Conservation (phyloP, 495 filamentous ascomycete species). For the Tuber melanosporum region DNA sequence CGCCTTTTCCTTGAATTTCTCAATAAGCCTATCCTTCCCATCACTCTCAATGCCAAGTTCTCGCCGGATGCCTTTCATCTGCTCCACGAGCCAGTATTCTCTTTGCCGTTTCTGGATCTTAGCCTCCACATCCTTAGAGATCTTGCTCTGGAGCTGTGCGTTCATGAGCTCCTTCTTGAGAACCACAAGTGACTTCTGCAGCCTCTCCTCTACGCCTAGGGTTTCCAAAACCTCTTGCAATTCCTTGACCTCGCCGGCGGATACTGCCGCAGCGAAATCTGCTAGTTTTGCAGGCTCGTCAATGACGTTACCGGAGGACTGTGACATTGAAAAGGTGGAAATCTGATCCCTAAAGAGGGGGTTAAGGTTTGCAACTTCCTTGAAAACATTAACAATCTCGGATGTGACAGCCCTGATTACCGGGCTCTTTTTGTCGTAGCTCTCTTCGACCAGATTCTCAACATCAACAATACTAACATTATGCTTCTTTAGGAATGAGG, state of each 20-base stretch:
- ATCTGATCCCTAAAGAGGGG: conserved; percentile 97
- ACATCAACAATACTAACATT: conserved; percentile 89
- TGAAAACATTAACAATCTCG: conserved; percentile 97
- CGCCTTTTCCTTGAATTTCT: conserved; percentile 94
- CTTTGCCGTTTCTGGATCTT: conserved; percentile 97
- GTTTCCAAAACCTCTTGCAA: conserved; percentile 88
- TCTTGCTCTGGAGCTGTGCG: conserved; percentile 92
- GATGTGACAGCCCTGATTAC: conserved; percentile 85
- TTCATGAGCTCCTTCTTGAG: conserved; percentile 98
- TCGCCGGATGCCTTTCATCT: conserved; percentile 97
- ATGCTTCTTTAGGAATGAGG: conserved; percentile 82
- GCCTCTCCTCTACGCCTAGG: conserved; percentile 79
- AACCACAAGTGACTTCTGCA: conserved; percentile 82
- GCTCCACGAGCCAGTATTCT: conserved; percentile 98
- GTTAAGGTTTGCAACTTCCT: conserved; percentile 88
- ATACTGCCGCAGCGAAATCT: conserved; percentile 94
- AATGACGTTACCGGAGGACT: conserved; percentile 87
- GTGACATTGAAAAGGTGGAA: conserved; percentile 90
- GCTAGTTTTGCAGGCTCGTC: conserved; percentile 91
- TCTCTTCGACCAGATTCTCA: conserved; percentile 82
- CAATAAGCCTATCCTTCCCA: conserved; percentile 94
- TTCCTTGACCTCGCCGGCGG: conserved; percentile 79
- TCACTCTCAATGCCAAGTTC: conserved; percentile 96
- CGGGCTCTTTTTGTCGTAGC: conserved; percentile 78
- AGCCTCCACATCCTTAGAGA: conserved; percentile 93